Conservation (phyloP, 2,329 filamentous ascomycete species). For the Xylaria digitata region DNA sequence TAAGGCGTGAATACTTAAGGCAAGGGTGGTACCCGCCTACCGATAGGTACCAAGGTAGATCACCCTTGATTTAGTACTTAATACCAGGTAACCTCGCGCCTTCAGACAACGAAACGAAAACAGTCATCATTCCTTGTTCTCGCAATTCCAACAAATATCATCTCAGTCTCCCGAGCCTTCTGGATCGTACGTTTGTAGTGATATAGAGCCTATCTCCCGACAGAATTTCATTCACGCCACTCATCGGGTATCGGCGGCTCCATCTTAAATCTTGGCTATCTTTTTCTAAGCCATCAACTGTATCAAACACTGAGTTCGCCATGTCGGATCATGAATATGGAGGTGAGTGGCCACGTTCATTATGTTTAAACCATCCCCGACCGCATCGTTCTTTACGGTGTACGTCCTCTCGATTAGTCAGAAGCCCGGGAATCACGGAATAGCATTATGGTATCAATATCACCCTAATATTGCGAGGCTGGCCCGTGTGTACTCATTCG, state of each 20-base stretch:
- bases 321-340: slow-evolving; percentile 77
- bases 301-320: slow-evolving; percentile 38
- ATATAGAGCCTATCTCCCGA: neutral
- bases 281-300: slow-evolving; percentile 2
- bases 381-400: neutral
- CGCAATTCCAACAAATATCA: neutral
- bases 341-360: slow-evolving; percentile 58
- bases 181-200: neutral
- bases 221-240: neutral
- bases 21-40: neutral
- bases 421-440: slow-evolving; percentile 1
- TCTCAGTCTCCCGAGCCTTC: neutral
- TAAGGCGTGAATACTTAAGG: neutral
- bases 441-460: neutral
- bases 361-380: neutral
- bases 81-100: slow-evolving; percentile 26
- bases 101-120: slow-evolving; percentile 20
- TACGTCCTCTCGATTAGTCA: neutral
- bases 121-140: slow-evolving; percentile 30
- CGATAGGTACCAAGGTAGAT: neutral
- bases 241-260: neutral
- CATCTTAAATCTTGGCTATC: neutral
- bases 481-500: neutral
- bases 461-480: neutral
- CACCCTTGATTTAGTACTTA: slow-evolving; percentile 12